Percentiles rank a stretch among this genome's conserved stretches.
These are phyloP conservation scores for Cercospora brassicicola DNA, from an alignment of 2,329 filamentous ascomycete species.

Conservation along the genomic window DNA sequence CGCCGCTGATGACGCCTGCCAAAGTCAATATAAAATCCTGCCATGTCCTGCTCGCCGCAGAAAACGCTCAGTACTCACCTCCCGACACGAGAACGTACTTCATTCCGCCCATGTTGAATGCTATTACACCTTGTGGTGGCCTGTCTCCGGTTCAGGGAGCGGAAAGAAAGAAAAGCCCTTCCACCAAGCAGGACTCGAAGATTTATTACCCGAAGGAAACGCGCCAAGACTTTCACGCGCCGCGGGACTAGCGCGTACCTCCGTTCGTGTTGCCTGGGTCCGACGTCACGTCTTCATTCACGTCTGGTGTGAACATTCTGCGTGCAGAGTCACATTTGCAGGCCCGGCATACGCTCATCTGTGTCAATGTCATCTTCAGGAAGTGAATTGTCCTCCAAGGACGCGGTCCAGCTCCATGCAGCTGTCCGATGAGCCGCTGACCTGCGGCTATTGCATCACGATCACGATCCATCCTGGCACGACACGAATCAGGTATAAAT, in stretches of 20 bases:
- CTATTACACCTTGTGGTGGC: conserved; percentile 41
- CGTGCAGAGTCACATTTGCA: not conserved
- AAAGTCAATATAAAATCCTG: conserved; percentile 2
- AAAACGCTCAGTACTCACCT: conserved; percentile 53
- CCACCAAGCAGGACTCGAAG: conserved; percentile 1
- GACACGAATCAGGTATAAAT: not conserved
- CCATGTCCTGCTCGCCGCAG: not conserved
- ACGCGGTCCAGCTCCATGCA: not conserved
- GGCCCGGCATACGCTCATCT: not conserved
- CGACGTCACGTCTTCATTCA: not conserved
- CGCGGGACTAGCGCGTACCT: not conserved
- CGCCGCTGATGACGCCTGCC: conserved; percentile 58
- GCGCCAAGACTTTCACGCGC: conserved; percentile 7
- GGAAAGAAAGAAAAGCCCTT: conserved; percentile 42
- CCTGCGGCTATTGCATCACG: conserved; percentile 19
- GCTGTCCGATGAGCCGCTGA: conserved; percentile 11
- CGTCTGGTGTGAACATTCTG: not conserved
- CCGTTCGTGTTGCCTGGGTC: not conserved
- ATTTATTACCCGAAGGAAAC: conserved; percentile 2
- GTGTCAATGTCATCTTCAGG: not conserved
- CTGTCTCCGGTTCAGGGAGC: conserved; percentile 44
- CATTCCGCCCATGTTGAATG: conserved; percentile 51
- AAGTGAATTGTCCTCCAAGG: not conserved
- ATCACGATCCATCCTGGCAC: conserved; percentile 8
- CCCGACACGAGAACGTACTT: conserved; percentile 80